phyloP scores from a whole-genome alignment of 2,329 filamentous ascomycete genomes.

The Fusarium coffeatum region DNA sequence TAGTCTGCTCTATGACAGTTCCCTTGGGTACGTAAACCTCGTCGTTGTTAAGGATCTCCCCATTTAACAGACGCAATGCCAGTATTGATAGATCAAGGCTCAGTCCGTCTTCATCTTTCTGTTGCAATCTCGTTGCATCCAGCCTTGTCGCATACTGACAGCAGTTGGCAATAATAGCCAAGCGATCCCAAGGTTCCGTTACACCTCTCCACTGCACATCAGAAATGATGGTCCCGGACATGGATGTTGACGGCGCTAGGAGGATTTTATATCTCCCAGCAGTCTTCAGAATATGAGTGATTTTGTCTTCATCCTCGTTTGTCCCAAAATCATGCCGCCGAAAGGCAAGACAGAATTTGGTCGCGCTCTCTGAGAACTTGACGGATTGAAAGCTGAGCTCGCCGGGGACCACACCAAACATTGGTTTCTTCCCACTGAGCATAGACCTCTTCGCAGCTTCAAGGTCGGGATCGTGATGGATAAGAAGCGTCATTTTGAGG shows the following conservation, averaged over 20 bases:
- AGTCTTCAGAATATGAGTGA: slow-evolving; percentile 28
- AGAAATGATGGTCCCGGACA: slow-evolving; percentile 43
- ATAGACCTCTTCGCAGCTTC: slow-evolving; percentile 40
- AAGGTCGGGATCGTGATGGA: slow-evolving; percentile 37
- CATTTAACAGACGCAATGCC: slow-evolving; percentile 48
- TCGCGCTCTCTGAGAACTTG: slow-evolving; percentile 39
- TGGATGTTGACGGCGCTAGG: slow-evolving; percentile 38
- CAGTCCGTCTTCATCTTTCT: not conserved
- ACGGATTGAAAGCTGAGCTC: slow-evolving; percentile 45
- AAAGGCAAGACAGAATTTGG: slow-evolving; percentile 44
- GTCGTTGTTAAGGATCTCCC: slow-evolving; percentile 51
- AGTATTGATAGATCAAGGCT: slow-evolving; percentile 47
- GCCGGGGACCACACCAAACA: slow-evolving; percentile 30
- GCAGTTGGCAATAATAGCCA: slow-evolving; percentile 50
- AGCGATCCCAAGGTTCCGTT: slow-evolving; percentile 42
- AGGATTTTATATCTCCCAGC: slow-evolving; percentile 47
- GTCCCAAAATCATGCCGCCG: not conserved
- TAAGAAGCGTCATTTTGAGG: slow-evolving; percentile 45
- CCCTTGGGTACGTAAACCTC: not conserved
- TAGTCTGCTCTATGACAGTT: slow-evolving; percentile 21
- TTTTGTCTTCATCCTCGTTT: not conserved
- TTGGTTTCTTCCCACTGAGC: not conserved
- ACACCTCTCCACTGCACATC: slow-evolving; percentile 42
- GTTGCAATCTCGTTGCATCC: slow-evolving; percentile 31
- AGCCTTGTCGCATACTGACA: slow-evolving; percentile 48